These are phyloP conservation scores for Aspergillus texensis DNA, from an alignment of 2,329 filamentous ascomycete genomes.

Conservation along the genomic window DNA sequence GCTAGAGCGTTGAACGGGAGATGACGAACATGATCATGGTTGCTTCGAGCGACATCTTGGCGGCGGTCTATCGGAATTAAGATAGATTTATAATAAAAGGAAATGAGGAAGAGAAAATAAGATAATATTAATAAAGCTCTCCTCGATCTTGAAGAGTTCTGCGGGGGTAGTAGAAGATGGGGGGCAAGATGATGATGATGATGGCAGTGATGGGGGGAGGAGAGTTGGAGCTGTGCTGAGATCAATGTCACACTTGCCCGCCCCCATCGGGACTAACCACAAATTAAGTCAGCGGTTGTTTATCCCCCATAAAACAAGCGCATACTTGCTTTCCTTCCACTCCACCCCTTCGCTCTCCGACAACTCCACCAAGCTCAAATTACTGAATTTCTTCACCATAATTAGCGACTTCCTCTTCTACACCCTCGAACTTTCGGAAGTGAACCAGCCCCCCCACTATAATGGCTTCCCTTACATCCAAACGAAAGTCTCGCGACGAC, in stretches of 20 bases:
- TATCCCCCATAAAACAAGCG: constrained; percentile 34
- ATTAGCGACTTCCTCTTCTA: neutral
- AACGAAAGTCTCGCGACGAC: constrained; percentile 44
- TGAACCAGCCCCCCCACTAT: constrained; percentile 2
- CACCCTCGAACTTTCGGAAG: neutral
- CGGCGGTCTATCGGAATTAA: constrained; percentile 29
- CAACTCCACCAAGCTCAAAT: constrained; percentile 8
- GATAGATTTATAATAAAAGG: constrained; percentile 6
- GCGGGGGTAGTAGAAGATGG: constrained; percentile 7
- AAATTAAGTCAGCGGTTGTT: constrained; percentile 44
- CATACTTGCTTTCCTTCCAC: constrained; percentile 9
- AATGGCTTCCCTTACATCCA: constrained; percentile 43
- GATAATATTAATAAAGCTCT: neutral
- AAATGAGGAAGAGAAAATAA: constrained; percentile 1
- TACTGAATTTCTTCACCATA: neutral
- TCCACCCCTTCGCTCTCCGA: constrained; percentile 13
- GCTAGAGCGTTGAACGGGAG: constrained; percentile 14
- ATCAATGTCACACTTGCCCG: constrained; percentile 25
- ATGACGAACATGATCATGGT: constrained; percentile 81
- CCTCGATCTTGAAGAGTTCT: neutral
- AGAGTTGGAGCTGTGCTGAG: constrained; percentile 27
- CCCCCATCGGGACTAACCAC: constrained; percentile 21
- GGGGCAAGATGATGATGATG: constrained; percentile 11
- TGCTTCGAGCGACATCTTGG: constrained; percentile 96
- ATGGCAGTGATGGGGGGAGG: constrained; percentile 23